Conservation (phyloP, 768 basidiomycete species). For the Cystofilobasidium bisporidii region DNA sequence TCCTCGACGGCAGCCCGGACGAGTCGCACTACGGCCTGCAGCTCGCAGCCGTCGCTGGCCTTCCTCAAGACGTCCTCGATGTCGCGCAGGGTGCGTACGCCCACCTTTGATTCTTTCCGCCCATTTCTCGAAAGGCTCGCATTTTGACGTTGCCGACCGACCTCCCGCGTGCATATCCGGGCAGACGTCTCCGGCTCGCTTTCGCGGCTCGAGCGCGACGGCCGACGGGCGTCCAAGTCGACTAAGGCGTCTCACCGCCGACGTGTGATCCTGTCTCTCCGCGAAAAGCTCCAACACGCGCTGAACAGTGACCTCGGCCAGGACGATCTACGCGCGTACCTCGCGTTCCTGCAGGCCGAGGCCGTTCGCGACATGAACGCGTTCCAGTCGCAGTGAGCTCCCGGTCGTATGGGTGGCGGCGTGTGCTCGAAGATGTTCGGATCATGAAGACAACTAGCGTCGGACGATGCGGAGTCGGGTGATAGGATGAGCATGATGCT, state of each 20-base stretch:
- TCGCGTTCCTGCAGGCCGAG: constrained; percentile 61
- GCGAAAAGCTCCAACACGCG: constrained; percentile 64
- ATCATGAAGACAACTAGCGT: too few species aligned
- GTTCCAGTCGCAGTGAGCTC: too few species aligned
- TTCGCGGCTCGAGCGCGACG: constrained; percentile 9
- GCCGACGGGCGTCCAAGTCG: not conserved
- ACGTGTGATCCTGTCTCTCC: constrained; percentile 46
- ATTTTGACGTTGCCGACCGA: constrained; percentile 51
- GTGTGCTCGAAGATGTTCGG: too few species aligned
- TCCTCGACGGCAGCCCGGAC: constrained; percentile 9
- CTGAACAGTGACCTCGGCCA: constrained; percentile 61
- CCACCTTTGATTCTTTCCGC: constrained; percentile 50
- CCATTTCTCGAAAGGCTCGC: too few species aligned
- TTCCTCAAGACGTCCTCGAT: constrained; percentile 60
- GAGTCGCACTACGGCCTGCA: constrained; percentile 47
- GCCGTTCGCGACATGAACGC: constrained; percentile 47
- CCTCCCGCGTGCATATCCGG: not conserved
- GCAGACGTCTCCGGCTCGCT: constrained; percentile 22
- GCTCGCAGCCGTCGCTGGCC: constrained; percentile 74
- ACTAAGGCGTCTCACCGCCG: constrained; percentile 17
- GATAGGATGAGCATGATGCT: too few species aligned
- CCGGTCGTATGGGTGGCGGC: too few species aligned
- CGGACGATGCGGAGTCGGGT: too few species aligned
- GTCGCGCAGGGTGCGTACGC: constrained; percentile 53
- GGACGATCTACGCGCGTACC: constrained; percentile 56